Base-by-base conservation (phyloP, 2,329 filamentous ascomycete species). In the Colletotrichum sp. region DNA sequence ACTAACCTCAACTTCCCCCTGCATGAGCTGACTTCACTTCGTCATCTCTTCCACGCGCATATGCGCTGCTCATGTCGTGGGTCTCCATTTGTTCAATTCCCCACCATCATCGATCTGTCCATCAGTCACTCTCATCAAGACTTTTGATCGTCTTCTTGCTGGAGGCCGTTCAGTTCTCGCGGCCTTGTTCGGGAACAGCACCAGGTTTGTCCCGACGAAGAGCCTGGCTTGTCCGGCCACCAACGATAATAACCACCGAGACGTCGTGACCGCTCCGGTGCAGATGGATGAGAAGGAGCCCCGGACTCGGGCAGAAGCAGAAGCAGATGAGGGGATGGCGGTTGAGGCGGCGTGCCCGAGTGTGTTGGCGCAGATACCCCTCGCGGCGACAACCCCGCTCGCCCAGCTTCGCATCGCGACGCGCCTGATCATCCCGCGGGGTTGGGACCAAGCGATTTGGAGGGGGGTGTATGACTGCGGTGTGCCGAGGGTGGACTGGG, bases 381-480 rank as follows among this genome's bases (percentile, higher is more conserved):
- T 52, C 2, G 43, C 43, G 10, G 43, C 43, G n/a, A 52, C 43
- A 1, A 52, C 0, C 2, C 43, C 43, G 6, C 43, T 52, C 1
- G 43, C 43, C 16, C 43, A 52, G 43, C 9, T 52, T 12, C 18
- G 43, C 10, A 21, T 10, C 10, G n/a, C 0, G 43, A 52, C 6
- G 43, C 2, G n/a, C 10, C 0, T 48, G 10, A 0, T 48, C 0
- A 6, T 48, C 10, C 43, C 43, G 10, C n/a, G n/a, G 3, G 43
- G 0, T 5, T 0, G 1, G n/a, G 43, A 21, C 0, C 43, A 0
- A n/a, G 10, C 3, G 10, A n/a, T 52, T 52, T 52, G 43, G 43
- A 52, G n/a, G 43, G 43, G n/a, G 6, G 6, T 13, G 3, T 13
- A 21, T 48, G 43, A 1, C 0, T 21, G 43, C 0, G 43, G 43